These are phyloP conservation scores for Clitopilus passeckerianus DNA, from an alignment of 768 basidiomycete species.

Conservation along the genomic window DNA sequence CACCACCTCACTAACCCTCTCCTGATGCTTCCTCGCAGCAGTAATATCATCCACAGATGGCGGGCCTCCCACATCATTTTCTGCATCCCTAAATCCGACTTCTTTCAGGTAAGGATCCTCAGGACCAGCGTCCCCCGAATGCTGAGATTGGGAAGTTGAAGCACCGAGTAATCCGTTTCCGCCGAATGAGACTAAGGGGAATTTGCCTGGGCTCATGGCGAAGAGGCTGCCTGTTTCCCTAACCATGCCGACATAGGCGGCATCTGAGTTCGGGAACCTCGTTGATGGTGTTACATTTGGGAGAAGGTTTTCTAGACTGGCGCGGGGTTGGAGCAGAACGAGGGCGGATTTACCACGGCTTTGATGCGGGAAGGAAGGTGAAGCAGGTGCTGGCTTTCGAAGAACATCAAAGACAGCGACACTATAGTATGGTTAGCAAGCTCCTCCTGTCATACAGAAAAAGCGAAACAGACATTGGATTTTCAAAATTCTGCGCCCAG, in stretches of 20 bases:
- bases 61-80: conserved; percentile 25
- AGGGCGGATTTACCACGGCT: conserved; percentile 44
- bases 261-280: conserved; percentile 41
- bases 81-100: conserved; percentile 4
- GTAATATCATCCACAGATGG: conserved; percentile 41
- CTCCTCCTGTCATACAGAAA: not conserved
- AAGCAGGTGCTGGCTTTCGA: conserved; percentile 20
- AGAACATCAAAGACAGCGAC: conserved; percentile 84
- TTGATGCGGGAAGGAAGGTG: not conserved
- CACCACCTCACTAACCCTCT: not conserved
- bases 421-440: conserved; percentile 28
- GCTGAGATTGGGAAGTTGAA: not conserved
- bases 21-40: conserved; percentile 30
- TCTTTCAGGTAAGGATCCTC: conserved; percentile 6
- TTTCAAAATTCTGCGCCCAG: conserved; percentile 57
- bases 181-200: conserved; percentile 77
- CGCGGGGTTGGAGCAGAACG: conserved; percentile 83
- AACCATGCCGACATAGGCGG: conserved; percentile 80
- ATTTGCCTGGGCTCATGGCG: conserved; percentile 79
- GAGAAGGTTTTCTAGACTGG: conserved; percentile 68
- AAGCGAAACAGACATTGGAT: conserved; percentile 56
- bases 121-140: not conserved
- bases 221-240: conserved; percentile 70
- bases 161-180: conserved; percentile 9
- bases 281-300: conserved; percentile 40